Conservation (phyloP, 805 yeast genomes). For the Sugiyamaella qingdaonensis region DNA sequence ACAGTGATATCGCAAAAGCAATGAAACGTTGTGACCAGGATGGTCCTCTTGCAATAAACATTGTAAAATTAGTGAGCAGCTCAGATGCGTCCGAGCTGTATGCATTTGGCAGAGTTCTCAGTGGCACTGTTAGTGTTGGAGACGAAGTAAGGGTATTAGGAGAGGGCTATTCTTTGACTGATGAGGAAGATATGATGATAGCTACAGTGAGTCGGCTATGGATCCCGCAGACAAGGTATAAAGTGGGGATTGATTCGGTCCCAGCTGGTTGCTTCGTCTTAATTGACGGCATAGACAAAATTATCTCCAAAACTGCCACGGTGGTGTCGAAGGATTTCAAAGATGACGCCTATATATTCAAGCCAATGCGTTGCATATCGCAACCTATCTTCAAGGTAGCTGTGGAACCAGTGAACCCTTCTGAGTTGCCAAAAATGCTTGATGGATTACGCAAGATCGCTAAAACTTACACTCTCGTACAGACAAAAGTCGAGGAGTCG, state of each 20-base stretch:
- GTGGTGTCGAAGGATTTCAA: conserved; percentile 24
- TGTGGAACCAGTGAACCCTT: conserved; percentile 74
- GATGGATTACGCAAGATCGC: conserved; percentile 63
- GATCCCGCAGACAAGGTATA: conserved; percentile 69
- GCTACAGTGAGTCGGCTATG: conserved; percentile 33
- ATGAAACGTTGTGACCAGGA: conserved; percentile 35
- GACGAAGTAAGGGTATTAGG: conserved; percentile 53
- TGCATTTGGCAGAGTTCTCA: conserved; percentile 57
- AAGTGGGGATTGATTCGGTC: conserved; percentile 48
- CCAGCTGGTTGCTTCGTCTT: conserved; percentile 67
- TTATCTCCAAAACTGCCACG: conserved; percentile 59
- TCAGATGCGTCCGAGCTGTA: conserved; percentile 49
- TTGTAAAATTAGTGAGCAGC: conserved; percentile 54
- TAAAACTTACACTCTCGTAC: conserved; percentile 61
- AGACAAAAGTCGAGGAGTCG: conserved; percentile 75
- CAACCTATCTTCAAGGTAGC: conserved; percentile 74
- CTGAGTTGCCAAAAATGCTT: conserved; percentile 68
- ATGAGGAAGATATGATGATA: conserved; percentile 51
- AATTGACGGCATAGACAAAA: conserved; percentile 57
- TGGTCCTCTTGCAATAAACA: conserved; percentile 48
- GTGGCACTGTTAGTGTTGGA: conserved; percentile 54
- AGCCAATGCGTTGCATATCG: conserved; percentile 42
- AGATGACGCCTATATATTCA: conserved; percentile 34
- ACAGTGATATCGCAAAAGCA: conserved; percentile 20
- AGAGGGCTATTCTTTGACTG: conserved; percentile 43